Conservation (phyloP, 2,329 filamentous ascomycete genomes). For the Cercospora zeae-maydis region DNA sequence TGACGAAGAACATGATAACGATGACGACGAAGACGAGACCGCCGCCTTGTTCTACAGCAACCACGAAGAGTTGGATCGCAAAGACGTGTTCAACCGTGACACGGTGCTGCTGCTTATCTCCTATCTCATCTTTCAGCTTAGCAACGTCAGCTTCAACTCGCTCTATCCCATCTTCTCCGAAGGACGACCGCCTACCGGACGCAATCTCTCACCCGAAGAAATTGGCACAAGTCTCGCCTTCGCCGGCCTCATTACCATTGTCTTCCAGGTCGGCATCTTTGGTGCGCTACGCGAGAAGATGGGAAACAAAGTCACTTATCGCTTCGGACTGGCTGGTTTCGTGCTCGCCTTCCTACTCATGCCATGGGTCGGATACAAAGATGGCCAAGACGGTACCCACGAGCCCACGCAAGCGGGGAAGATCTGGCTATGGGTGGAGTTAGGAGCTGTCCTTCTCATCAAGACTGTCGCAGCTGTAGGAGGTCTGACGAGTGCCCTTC, state of each 20-base stretch:
- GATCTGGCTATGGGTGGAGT: conserved; percentile 71
- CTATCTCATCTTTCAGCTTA: conserved; percentile 89
- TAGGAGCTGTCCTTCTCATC: conserved; percentile 75
- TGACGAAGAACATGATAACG: conserved; percentile 26
- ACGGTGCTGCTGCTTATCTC: conserved; percentile 77
- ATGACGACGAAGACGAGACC: conserved; percentile 42
- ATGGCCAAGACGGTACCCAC: conserved; percentile 45
- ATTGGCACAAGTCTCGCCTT: conserved; percentile 84
- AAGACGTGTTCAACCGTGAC: conserved; percentile 70
- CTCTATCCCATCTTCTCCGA: conserved; percentile 91
- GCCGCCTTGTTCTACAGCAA: conserved; percentile 41
- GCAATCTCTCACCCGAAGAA: conserved; percentile 68
- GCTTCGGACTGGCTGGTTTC: conserved; percentile 72
- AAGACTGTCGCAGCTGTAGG: conserved; percentile 90
- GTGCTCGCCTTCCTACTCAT: conserved; percentile 79
- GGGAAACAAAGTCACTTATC: conserved; percentile 83
- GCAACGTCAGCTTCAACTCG: conserved; percentile 93
- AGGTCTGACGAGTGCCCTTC: conserved; percentile 81
- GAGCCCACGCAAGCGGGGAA: conserved; percentile 57
- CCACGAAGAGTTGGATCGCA: conserved; percentile 49
- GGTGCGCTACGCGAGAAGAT: conserved; percentile 71
- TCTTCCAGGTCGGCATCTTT: conserved; percentile 86
- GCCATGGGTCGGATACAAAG: conserved; percentile 81
- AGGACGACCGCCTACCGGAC: conserved; percentile 69
- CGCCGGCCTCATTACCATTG: conserved; percentile 77